phyloP scores from a whole-genome alignment of 768 basidiomycete species.

The Podaxis sp. region DNA sequence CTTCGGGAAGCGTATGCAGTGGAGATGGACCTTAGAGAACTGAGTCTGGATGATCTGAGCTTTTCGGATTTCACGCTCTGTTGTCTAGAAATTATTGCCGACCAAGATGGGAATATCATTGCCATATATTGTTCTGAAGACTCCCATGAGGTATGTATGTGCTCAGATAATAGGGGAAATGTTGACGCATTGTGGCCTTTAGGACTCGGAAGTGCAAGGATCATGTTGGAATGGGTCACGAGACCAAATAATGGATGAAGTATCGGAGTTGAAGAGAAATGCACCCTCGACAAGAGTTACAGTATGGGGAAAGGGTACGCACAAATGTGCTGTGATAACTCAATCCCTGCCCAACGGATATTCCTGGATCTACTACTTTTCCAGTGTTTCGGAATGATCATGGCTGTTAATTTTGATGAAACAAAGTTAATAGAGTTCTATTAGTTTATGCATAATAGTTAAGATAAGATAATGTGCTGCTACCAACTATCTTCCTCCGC shows the following conservation, averaged over 20 bases:
- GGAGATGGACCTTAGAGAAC: not conserved
- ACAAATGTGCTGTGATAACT: not conserved
- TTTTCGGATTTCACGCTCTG: not conserved
- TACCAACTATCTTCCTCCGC: slow-evolving; percentile 21
- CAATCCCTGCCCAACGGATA: not conserved
- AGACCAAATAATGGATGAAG: not conserved
- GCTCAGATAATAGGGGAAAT: not conserved
- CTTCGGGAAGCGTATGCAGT: not conserved
- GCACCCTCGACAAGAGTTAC: not conserved
- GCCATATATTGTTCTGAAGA: not conserved
- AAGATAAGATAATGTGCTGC: not conserved
- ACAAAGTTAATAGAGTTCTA: too few relatives aligned
- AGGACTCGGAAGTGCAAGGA: not conserved
- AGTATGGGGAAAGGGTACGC: not conserved
- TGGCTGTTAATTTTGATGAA: too few relatives aligned
- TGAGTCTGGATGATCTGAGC: not conserved
- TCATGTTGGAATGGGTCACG: not conserved
- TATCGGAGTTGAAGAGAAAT: not conserved
- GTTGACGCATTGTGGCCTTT: not conserved
- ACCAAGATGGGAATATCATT: not conserved
- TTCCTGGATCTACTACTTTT: not conserved
- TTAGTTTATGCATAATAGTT: not conserved
- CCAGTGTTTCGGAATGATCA: too few relatives aligned
- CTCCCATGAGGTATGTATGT: not conserved
- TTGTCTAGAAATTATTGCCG: not conserved